Evolutionary conservation across 129 eudicot species (phyloP), one percentile per base, ranked within the genome.

Genomic region (Kitagawia praeruptora): DNA sequence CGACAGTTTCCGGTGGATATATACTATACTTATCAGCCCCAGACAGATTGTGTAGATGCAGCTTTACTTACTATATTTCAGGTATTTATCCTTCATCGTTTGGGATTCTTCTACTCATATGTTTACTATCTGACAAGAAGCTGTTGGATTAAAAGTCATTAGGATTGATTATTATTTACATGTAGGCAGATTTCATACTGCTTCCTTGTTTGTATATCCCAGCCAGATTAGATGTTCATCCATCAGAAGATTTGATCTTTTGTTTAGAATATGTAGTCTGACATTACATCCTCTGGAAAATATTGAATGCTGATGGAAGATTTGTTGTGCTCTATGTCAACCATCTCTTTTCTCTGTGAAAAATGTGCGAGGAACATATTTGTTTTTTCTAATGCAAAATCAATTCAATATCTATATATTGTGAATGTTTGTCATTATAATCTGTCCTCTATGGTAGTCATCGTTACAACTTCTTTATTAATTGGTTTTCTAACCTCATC

Each of bases 1-100:
- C 89, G 98, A 75, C 99, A 96, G 76, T 91, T 85, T 87, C 98
- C 99, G 10, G 98, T 96, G 8, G 97, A 96, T 82, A 82, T 92
- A 79, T 81, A 89, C 47, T 96, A 96, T 79, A 90, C 98, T 3
- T 81, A 66, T 75, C 86, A 89, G 79, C 95, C 98, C n/a, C 89
- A 96, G 86, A 87, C 95, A 14, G 99, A 92, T 76, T 96, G 90
- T 78, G 83, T 92, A 48, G 97, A 96, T 85, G 96, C 99, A 46
- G 89, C 98, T 45, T 84, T 96, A 80, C 83, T 86, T 69, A 92
- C 97, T 79, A 89, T 92, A 85, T 90, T 92, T 88, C 98, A 96
- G 99, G 99, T 90, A 66, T 46, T 74, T 76, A 34, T 46, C 6
- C 16, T n/a, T n/a, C 69, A 16, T 80, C 61, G 38, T 49, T 51